These are phyloP conservation scores for Alternaria triticina DNA, from an alignment of 2,329 filamentous ascomycete species.

Conservation along the genomic window DNA sequence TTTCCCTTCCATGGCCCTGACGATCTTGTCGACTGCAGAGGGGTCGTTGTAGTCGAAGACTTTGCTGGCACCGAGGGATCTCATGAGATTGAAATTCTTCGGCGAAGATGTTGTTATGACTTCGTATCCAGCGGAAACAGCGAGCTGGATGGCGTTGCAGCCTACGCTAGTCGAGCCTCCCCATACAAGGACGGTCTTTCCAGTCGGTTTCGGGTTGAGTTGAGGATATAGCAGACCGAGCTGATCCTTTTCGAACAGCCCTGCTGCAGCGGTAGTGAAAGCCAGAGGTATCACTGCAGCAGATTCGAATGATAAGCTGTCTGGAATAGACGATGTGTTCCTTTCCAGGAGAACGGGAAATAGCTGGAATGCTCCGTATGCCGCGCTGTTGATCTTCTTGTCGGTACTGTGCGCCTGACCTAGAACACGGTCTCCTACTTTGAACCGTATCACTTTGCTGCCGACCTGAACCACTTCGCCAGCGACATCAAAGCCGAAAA, in stretches of 20 bases:
- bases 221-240: constrained; percentile 29
- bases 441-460: constrained; percentile 48
- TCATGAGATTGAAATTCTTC: constrained; percentile 55
- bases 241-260: constrained; percentile 18
- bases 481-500: constrained; percentile 50
- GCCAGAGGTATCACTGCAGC: constrained; percentile 52
- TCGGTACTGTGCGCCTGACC: constrained; percentile 27
- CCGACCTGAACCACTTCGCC: constrained; percentile 54
- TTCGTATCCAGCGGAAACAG: constrained; percentile 51
- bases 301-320: constrained; percentile 52
- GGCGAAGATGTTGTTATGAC: constrained; percentile 56
- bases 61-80: constrained; percentile 53
- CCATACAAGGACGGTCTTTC: constrained; percentile 48
- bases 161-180: constrained; percentile 57
- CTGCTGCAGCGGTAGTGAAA: constrained; percentile 19
- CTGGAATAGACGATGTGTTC: constrained; percentile 55
- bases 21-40: constrained; percentile 44
- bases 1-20: constrained; percentile 41
- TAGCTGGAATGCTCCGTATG: constrained; percentile 52
- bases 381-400: neutral
- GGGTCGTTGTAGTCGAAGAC: constrained; percentile 57
- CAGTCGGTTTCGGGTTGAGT: constrained; percentile 52
- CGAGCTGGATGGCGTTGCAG: constrained; percentile 57
- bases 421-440: constrained; percentile 52
- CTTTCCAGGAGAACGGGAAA: constrained; percentile 58